These are phyloP conservation scores for Podaxis pistillaris DNA, from an alignment of 768 basidiomycete species.

Conservation along the genomic window DNA sequence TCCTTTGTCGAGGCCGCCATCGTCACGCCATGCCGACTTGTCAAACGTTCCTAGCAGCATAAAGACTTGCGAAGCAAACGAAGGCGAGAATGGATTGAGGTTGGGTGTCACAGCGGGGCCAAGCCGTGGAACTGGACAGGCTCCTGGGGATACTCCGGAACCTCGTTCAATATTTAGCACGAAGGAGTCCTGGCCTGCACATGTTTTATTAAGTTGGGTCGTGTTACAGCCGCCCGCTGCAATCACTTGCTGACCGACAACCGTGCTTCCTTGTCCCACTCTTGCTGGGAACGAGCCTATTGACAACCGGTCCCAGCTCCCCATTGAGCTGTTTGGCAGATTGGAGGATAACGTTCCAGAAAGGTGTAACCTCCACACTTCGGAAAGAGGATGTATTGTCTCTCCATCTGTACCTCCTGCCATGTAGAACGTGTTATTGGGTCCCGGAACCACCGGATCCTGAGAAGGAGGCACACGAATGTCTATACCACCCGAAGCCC, in stretches of 20 bases:
- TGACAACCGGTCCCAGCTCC: constrained; percentile 57
- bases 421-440: constrained; percentile 74
- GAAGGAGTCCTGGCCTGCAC: constrained; percentile 60
- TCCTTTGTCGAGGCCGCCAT: constrained; percentile 55
- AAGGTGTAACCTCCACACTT: constrained; percentile 70
- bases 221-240: constrained; percentile 62
- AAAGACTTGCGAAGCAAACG: constrained; percentile 64
- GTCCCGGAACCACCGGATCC: constrained; percentile 45
- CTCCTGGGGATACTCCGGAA: constrained; percentile 35
- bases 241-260: constrained; percentile 52
- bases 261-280: constrained; percentile 55
- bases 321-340: constrained; percentile 45
- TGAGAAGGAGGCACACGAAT: constrained; percentile 40
- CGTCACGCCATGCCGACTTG: constrained; percentile 64
- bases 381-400: constrained; percentile 47
- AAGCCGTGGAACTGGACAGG: constrained; percentile 67
- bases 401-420: constrained; percentile 64
- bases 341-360: constrained; percentile 75
- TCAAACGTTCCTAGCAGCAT: constrained; percentile 70
- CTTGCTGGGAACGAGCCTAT: constrained; percentile 37
- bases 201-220: constrained; percentile 40
- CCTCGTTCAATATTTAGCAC: constrained; percentile 45
- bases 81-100: constrained; percentile 49
- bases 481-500: constrained; percentile 76
- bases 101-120: constrained; percentile 63